Conservation (phyloP, 768 basidiomycete genomes). For the Leccinum sublutescens region DNA sequence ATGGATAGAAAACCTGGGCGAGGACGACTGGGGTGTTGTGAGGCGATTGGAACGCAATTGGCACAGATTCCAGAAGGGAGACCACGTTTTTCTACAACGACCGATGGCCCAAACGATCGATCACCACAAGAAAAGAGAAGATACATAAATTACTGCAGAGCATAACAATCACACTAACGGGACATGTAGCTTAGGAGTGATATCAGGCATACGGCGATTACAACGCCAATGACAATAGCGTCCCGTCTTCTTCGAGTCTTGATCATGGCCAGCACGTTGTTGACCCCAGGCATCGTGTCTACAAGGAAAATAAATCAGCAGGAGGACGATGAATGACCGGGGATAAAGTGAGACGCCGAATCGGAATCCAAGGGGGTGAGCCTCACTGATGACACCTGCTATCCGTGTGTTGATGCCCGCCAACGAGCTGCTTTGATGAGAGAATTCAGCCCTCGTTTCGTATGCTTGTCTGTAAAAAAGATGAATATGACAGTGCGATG, state of each 20-base stretch:
- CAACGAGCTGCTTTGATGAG: constrained; percentile 73
- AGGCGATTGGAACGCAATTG: constrained; percentile 70
- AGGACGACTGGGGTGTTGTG: constrained; percentile 59
- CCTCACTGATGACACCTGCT: constrained; percentile 75
- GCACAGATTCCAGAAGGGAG: constrained; percentile 53
- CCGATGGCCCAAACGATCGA: background rate
- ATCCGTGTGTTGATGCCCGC: constrained; percentile 82
- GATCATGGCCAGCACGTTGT: constrained; percentile 89
- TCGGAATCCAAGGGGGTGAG: too few relatives aligned
- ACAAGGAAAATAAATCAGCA: constrained; percentile 4
- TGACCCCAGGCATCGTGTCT: constrained; percentile 95
- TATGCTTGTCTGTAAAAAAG: constrained; percentile 78
- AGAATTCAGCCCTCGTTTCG: constrained; percentile 92
- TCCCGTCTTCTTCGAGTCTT: constrained; percentile 87
- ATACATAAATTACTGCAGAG: constrained; percentile 2
- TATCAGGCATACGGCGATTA: constrained; percentile 85
- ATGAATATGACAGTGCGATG: background rate
- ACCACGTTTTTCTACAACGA: constrained; percentile 31
- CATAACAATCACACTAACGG: constrained; percentile 20
- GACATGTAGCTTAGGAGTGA: constrained; percentile 51
- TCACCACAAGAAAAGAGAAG: background rate
- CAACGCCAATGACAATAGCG: constrained; percentile 79
- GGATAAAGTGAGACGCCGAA: too few relatives aligned
- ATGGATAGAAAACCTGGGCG: constrained; percentile 43
- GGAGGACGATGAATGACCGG: background rate